These are phyloP conservation scores for Pulicaria dysenterica DNA, from an alignment of 129 eudicot genomes.

Conservation along the genomic window DNA sequence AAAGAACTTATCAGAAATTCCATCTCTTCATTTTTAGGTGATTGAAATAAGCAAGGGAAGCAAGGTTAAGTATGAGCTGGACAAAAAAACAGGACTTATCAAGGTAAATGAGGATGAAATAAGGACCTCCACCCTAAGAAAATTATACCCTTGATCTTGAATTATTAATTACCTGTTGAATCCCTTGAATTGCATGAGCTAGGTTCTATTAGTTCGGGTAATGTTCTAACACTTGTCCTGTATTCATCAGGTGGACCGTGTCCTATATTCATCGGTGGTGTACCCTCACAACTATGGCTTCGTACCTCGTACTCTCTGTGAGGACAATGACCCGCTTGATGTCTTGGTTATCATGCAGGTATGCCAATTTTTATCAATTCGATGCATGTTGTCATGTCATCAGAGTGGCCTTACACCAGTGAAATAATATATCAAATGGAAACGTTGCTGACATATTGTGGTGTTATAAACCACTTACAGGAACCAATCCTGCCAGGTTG, in stretches of 20 bases:
- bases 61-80: conserved; percentile 96
- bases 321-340: conserved; percentile 95
- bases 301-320: conserved; percentile 94
- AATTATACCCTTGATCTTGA: too few relatives aligned
- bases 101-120: conserved; percentile 50
- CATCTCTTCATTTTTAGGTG: conserved; percentile 56
- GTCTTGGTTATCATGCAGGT: conserved; percentile 98
- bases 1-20: conserved; percentile 2
- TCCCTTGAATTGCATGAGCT: not conserved
- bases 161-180: not conserved
- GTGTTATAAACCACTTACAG: conserved; percentile 41
- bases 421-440: not conserved
- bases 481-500: conserved; percentile 98
- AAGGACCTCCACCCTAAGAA: not conserved
- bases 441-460: not conserved
- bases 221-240: conserved; percentile 10
- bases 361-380: not conserved
- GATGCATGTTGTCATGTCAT: conserved; percentile 21
- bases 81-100: conserved; percentile 94
- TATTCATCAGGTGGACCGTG: conserved; percentile 80
- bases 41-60: conserved; percentile 94
- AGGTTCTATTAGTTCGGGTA: conserved; percentile 6
- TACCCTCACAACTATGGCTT: conserved; percentile 98
- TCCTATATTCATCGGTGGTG: conserved; percentile 93
- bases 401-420: not conserved